Base-by-base conservation (phyloP, 2,329 filamentous ascomycete genomes). In the Byssothecium circinans region DNA sequence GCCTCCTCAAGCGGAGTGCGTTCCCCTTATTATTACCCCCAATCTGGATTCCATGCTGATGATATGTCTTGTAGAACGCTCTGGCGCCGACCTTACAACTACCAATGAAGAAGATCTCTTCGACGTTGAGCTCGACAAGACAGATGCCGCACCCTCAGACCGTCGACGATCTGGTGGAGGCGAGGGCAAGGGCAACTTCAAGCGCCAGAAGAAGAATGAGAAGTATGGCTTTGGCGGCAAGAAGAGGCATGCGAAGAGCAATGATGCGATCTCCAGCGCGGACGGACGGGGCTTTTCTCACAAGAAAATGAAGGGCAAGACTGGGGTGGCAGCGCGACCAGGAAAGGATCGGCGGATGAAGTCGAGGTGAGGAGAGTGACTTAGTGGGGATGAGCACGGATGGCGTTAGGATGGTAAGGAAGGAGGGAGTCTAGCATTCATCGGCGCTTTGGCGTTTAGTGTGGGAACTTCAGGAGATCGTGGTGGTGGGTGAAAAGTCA, bases 151-250 rank as follows among this genome's bases (percentile, higher is more conserved):
- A 32, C 29, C 29, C 29, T 68, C 72, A 3, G 64, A 74, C 59
- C 65, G 60, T 72, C 74, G 60, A 40, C 72, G 56, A 30, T 61
- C 60, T 32, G 54, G 53, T 19, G 36, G 36, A 12, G 66, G 58
- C 52, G 62, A 59, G 14, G 64, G 69, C 32, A 68, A 64, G 19
- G 72, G 76, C 20, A 87, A 85, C 67, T 63, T 70, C 54, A 97
- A 97, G 79, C 86, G 94, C 51, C 83, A 88, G 70, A 96, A 95
- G 84, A 96, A 95, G 78, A 86, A 99, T 69, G 82, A 88, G 57
- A 96, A 96, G 77, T 97, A 86, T 70, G 94, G 94, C 19, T 96
- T 92, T 66, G 94, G 94, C 51, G 94, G 94, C 61, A 96, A 96
- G 84, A 99, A 99, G 81, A 81, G 87, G 45, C 85, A 91, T 69